Percentiles rank a stretch among this genome's conserved stretches.
These are phyloP conservation scores for Dryas drummondii DNA, from an alignment of 306 rosid species.

Conservation along the genomic window DNA sequence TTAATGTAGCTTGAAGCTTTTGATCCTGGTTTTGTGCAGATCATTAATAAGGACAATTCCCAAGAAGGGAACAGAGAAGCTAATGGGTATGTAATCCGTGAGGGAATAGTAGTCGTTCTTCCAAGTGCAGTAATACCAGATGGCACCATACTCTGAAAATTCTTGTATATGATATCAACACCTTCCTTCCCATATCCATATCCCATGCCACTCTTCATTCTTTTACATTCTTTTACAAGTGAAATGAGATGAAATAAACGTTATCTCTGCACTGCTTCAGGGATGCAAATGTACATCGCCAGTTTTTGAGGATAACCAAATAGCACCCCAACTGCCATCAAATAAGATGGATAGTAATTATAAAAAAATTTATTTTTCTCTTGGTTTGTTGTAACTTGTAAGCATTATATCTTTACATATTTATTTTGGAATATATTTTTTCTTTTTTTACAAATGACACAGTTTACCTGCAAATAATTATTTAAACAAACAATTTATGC, in stretches of 20 bases:
- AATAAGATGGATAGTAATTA: not conserved
- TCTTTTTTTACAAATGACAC: too few relatives aligned
- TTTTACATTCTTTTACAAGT: not conserved
- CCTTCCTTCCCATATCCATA: not conserved
- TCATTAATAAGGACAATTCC: conserved; percentile 40
- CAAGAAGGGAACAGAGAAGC: conserved; percentile 34
- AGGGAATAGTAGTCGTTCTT: conserved; percentile 37
- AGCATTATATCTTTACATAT: too few relatives aligned
- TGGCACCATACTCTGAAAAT: conserved; percentile 28
- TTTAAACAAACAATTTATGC: too few relatives aligned
- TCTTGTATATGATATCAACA: not conserved
- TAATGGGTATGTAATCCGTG: conserved; percentile 33
- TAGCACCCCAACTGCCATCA: not conserved
- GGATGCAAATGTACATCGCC: not conserved
- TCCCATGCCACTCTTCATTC: too few relatives aligned
- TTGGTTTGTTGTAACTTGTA: not conserved
- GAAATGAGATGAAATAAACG: not conserved
- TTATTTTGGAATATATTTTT: too few relatives aligned
- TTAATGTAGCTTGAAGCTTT: not conserved
- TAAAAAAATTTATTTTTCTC: not conserved
- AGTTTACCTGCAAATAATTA: too few relatives aligned
- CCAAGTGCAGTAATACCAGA: conserved; percentile 31
- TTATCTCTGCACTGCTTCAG: not conserved
- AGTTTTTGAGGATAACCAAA: not conserved
- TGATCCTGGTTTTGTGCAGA: conserved; percentile 22